These are phyloP conservation scores for Eimeria praecox DNA, from an alignment of 169 alveolate genomes.

Conservation along the genomic window DNA sequence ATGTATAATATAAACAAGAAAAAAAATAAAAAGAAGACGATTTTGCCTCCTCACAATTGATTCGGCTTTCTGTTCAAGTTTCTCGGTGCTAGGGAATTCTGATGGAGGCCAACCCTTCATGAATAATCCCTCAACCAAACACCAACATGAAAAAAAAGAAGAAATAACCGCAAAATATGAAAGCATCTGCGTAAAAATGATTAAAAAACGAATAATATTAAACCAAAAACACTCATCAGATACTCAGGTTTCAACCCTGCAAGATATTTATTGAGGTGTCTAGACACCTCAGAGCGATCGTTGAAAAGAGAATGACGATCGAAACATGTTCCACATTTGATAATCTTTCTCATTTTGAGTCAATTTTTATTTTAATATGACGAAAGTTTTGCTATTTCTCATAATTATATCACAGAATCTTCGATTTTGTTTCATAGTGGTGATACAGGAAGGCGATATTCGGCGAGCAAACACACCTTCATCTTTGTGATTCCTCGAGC, in stretches of 20 bases:
- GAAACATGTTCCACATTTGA: too few relatives aligned
- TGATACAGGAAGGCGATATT: too few relatives aligned
- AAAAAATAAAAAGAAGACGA: background rate
- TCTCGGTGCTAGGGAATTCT: background rate
- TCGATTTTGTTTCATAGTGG: too few relatives aligned
- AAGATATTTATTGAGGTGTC: too few relatives aligned
- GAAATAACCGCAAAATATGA: background rate
- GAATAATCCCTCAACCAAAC: background rate
- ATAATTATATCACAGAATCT: too few relatives aligned
- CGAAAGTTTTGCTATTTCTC: too few relatives aligned
- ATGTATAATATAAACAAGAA: background rate
- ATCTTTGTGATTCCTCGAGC: too few relatives aligned
- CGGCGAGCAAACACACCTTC: too few relatives aligned
- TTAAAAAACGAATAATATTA: background rate
- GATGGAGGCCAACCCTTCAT: background rate
- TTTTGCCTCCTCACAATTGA: background rate
- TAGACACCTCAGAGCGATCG: too few relatives aligned
- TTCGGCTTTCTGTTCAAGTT: constrained; percentile 27
- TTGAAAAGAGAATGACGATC: too few relatives aligned
- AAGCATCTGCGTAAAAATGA: background rate
- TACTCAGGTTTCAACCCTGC: background rate
- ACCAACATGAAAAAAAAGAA: background rate
- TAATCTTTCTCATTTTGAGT: too few relatives aligned
- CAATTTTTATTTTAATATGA: too few relatives aligned
- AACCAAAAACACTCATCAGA: background rate